These are phyloP conservation scores for Gossypium lobatum DNA, from an alignment of 441 rosid genomes.

Conservation along the genomic window DNA sequence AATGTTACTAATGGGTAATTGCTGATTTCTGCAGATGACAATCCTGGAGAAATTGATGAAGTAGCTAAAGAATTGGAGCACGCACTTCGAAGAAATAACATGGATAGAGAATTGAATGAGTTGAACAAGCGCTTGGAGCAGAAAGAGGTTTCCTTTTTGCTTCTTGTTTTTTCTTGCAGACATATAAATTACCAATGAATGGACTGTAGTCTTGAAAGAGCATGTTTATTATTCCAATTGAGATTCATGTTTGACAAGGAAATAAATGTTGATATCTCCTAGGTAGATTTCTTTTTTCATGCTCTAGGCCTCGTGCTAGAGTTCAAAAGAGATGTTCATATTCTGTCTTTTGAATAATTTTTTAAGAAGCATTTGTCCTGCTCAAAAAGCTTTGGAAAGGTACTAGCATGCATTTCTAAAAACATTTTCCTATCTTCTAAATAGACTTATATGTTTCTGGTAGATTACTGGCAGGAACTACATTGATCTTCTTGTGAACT, in stretches of 20 bases:
- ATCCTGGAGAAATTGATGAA: slow-evolving; percentile 50
- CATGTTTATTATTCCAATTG: background rate
- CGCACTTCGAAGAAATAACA: slow-evolving; percentile 41
- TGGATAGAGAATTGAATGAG: slow-evolving; percentile 63
- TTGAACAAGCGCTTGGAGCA: slow-evolving; percentile 57
- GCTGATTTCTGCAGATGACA: slow-evolving; percentile 30
- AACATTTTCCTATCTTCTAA: background rate
- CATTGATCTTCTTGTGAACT: background rate
- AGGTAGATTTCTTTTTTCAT: background rate
- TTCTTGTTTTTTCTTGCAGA: slow-evolving; percentile 10
- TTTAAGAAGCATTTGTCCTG: background rate
- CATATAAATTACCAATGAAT: background rate
- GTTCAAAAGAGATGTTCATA: slow-evolving; percentile 6
- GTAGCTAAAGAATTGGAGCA: slow-evolving; percentile 68
- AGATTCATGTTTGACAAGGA: background rate
- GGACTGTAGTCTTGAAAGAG: slow-evolving; percentile 12
- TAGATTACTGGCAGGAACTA: background rate
- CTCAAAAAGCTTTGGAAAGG: background rate
- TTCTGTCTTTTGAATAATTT: background rate
- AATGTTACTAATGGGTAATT: background rate
- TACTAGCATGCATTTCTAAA: background rate
- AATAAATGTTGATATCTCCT: background rate
- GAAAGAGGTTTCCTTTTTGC: slow-evolving; percentile 52
- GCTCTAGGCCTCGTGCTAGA: background rate
- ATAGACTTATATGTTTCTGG: background rate